Evolutionary conservation across 352 stramenopile genomes (phyloP), one percentile per base, ranked within the genome.

Genomic region (Pythium guiyangense): DNA sequence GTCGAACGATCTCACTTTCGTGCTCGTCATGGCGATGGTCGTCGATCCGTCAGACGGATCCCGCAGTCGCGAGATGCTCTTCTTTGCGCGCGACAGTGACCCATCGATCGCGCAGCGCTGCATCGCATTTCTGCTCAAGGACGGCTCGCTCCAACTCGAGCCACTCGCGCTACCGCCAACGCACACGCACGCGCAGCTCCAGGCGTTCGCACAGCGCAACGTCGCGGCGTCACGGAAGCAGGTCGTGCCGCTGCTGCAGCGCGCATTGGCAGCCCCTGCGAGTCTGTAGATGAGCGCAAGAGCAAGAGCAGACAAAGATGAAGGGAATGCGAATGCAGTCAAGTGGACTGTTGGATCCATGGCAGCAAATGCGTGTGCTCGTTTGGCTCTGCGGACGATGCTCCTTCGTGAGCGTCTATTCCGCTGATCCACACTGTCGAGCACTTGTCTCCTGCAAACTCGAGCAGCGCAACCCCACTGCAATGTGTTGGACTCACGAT

Each of bases 1-100:
- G 12, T 55, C 71, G 22, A 87, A 91, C 47, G 47, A 69, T 0
- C 51, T 93, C 37, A 49, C 60, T 10, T 89, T 93, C 63, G 58
- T 90, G 27, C 60, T 89, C 11, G 74, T 91, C 37, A 89, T 90
- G 84, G 76, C 71, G 8, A 79, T 93, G 62, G 77, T 73, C 46
- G 69, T 79, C 57, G 71, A 37, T 10, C 31, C 66, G 6, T 8
- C 54, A 10, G 73, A 80, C 27, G 69, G 71, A 46, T 26, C 70
- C 11, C 67, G 73, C 14, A 61, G 72, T 18, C 83, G 80, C 37
- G 69, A 93, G 61, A 47, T 93, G 43, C 66, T 92, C 4, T 81
- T 92, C 42, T 93, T 78, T 56, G 58, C 72, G 31, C 12, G 35
- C 55, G 11, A 67, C 5, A 35, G 57, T 0, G 52, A 51, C n/a